A percentile compares a stretch with the other conserved stretches of the same genome.
Conservation (phyloP, 169 alveolate genomes). For the Plasmodium gonderi region DNA sequence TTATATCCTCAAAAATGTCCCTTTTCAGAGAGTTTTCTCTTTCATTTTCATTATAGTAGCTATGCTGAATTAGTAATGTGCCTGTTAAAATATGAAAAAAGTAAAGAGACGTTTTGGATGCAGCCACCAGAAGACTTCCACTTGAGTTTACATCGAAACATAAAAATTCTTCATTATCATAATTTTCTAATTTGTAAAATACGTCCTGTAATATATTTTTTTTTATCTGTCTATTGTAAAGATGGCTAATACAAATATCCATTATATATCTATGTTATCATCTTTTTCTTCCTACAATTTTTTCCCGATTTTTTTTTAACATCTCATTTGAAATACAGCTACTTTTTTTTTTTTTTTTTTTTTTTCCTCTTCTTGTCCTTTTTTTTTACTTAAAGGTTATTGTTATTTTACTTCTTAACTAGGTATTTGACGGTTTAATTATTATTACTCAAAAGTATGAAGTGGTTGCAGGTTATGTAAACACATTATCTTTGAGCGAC, state of each 20-base stretch:
- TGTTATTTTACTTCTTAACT: not conserved
- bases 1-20: not conserved
- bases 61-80: conserved; percentile 34
- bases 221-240: conserved; percentile 62
- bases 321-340: conserved; percentile 6
- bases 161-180: conserved; percentile 61
- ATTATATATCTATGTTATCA: conserved; percentile 41
- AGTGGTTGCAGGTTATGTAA: not conserved
- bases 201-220: conserved; percentile 59
- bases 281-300: conserved; percentile 13
- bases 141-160: conserved; percentile 66
- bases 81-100: conserved; percentile 62
- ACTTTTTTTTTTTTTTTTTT: not conserved
- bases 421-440: not conserved
- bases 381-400: not conserved
- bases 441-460: not conserved
- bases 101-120: conserved; percentile 44
- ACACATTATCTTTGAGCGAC: not conserved
- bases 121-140: conserved; percentile 50
- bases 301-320: not conserved
- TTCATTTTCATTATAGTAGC: conserved; percentile 41
- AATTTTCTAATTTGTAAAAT: conserved; percentile 62
- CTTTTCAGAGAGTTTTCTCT: not conserved
- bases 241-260: conserved; percentile 72
- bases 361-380: not conserved